Percentiles rank a stretch among this genome's conserved stretches.
Evolutionary conservation across 345 rosid species (phyloP).

Genomic region (Camelina laxa): DNA sequence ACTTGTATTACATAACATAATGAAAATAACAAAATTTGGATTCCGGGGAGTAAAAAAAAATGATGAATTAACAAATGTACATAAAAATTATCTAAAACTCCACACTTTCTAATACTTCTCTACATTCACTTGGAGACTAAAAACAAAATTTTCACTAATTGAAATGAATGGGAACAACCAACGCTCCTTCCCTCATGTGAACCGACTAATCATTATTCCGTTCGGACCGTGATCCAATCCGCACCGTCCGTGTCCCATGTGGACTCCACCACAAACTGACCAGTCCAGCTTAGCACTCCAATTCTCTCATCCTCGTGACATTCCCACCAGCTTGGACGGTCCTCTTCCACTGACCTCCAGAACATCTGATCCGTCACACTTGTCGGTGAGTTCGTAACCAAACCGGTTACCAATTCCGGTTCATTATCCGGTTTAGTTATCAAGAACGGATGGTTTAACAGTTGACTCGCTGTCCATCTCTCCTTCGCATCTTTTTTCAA

Average conservation of each 20-base stretch:
- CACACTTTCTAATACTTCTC: background rate
- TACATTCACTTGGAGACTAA: constrained; percentile 16
- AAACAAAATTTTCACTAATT: constrained; percentile 8
- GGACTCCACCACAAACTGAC: constrained; percentile 39
- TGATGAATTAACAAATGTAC: constrained; percentile 31
- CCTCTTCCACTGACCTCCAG: constrained; percentile 54
- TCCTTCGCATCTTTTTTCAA: constrained; percentile 53
- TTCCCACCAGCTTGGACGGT: constrained; percentile 37
- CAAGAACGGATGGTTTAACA: constrained; percentile 57
- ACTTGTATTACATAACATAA: background rate
- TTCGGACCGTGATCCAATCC: constrained; percentile 60
- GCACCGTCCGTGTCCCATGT: constrained; percentile 54
- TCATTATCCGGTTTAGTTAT: constrained; percentile 27
- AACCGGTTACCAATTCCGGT: constrained; percentile 43
- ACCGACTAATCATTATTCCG: constrained; percentile 37
- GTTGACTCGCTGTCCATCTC: constrained; percentile 60
- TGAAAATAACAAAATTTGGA: constrained; percentile 7
- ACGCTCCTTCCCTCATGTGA: constrained; percentile 19
- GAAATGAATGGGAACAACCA: background rate
- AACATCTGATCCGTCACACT: constrained; percentile 69
- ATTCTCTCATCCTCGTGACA: constrained; percentile 53
- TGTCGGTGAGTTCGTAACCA: constrained; percentile 65
- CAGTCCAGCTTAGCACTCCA: constrained; percentile 46
- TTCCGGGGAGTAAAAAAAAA: background rate
- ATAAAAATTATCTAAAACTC: constrained; percentile 10